Evolutionary conservation across 1,284 basidiomycete species (phyloP), one percentile per base, ranked within the genome.

Genomic region (Athelia sp.): DNA sequence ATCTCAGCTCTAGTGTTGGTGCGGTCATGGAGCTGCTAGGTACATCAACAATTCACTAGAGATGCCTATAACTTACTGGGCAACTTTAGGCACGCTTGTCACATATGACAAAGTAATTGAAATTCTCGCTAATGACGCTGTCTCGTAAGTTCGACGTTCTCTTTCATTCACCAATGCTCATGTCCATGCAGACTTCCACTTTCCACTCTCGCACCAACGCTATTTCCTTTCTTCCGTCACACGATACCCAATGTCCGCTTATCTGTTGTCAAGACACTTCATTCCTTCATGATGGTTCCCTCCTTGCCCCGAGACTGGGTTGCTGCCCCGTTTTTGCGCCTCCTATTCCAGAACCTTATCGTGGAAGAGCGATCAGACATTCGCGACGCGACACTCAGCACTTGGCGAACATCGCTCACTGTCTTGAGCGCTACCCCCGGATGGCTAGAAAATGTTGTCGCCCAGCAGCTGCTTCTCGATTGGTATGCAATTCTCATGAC

Each of bases 191-290:
- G 89, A n/a, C 72, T 84, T 52, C 85, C 90, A 4, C 76, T 98
- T 31, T 78, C 84, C 13, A 78, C 76, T 1, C 80, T 98, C 45
- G 90, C 97, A 14, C 89, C 93, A 2, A 90, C 87, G 0, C 74
- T 98, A 15, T 99, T 93, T 68, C 92, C 95, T 2, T 99, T 97
- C 76, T 96, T 99, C 73, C 89, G 97, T 11, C 97, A 99, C 68
- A 97, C 96, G 0, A 99, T 99, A 61, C 72, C 90, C 1, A 88
- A 87, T 55, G 97, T 99, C 47, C 92, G 97, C 17, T 76, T 96
- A 9, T 89, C 97, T 4, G 95, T 99, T 4, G 90, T 96, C 50
- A 87, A 93, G 53, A 95, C 94, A 0, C 73, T 99, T 4, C 78
- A 85, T 46, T 89, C 90, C 3, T 95, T 99, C 67, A 85, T 98